phyloP scores from a whole-genome alignment of 805 yeast species.

The Barnettozyma siamensis region DNA sequence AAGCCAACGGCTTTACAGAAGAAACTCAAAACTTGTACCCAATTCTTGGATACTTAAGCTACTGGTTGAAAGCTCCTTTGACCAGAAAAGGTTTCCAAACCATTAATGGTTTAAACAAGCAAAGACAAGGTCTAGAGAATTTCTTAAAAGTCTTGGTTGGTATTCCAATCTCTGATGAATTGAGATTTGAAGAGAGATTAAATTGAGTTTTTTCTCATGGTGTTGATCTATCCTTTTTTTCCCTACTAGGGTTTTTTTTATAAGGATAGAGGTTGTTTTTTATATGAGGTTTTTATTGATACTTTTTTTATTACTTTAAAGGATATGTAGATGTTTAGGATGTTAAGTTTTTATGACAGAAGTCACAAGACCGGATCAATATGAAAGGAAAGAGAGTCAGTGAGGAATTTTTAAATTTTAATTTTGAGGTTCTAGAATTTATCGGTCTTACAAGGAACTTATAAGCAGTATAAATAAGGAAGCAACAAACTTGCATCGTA shows the following conservation, averaged over 20 bases:
- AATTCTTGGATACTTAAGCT: constrained; percentile 78
- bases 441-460: too few species aligned
- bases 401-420: too few species aligned
- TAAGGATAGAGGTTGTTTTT: background rate
- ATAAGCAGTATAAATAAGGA: too few species aligned
- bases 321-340: too few species aligned
- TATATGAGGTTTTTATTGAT: too few species aligned
- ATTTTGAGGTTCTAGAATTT: too few species aligned
- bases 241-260: constrained; percentile 4
- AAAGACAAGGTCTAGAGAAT: constrained; percentile 88
- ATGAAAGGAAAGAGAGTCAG: too few species aligned
- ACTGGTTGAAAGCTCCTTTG: constrained; percentile 96
- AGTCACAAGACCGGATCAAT: too few species aligned
- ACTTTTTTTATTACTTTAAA: too few species aligned
- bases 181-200: constrained; percentile 91
- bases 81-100: constrained; percentile 87
- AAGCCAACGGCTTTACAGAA: constrained; percentile 18
- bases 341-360: too few species aligned
- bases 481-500: too few species aligned
- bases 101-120: constrained; percentile 91
- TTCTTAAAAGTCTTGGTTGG: constrained; percentile 86
- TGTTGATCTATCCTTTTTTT: constrained; percentile 3
- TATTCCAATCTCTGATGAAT: constrained; percentile 81
- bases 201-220: constrained; percentile 5
- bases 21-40: constrained; percentile 56